These are phyloP conservation scores for Telfairia occidentalis DNA, from an alignment of 331 rosid species.

Conservation along the genomic window DNA sequence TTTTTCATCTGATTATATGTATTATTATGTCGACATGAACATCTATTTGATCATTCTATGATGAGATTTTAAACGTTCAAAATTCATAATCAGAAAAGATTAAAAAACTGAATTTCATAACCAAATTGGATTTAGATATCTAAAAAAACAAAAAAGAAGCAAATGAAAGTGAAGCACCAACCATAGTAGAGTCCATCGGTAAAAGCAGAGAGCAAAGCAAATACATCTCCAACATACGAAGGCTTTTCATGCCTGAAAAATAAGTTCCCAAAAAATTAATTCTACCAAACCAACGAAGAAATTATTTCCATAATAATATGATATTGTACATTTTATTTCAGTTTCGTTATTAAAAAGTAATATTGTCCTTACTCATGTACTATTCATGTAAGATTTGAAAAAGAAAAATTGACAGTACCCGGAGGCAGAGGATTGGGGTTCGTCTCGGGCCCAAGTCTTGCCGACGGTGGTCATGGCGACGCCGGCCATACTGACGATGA, in stretches of 20 bases:
- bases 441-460: conserved; percentile 5
- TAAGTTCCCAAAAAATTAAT: too few species aligned
- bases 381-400: neutral
- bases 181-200: conserved; percentile 13
- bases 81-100: too few species aligned
- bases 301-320: too few species aligned
- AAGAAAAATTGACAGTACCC: neutral
- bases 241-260: conserved; percentile 12
- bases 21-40: too few species aligned
- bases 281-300: too few species aligned
- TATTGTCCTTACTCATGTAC: neutral
- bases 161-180: neutral
- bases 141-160: neutral
- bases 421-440: neutral
- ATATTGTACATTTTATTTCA: too few species aligned
- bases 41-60: too few species aligned
- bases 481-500: conserved; percentile 14
- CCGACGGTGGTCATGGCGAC: conserved; percentile 14
- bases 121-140: neutral
- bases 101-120: neutral
- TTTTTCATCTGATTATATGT: too few species aligned
- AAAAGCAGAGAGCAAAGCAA: conserved; percentile 12
- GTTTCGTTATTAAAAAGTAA: too few species aligned
- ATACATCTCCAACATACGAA: neutral
- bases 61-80: too few species aligned